phyloP scores from a whole-genome alignment of 2,329 filamentous ascomycete genomes.

The Aspergillus sp. region DNA sequence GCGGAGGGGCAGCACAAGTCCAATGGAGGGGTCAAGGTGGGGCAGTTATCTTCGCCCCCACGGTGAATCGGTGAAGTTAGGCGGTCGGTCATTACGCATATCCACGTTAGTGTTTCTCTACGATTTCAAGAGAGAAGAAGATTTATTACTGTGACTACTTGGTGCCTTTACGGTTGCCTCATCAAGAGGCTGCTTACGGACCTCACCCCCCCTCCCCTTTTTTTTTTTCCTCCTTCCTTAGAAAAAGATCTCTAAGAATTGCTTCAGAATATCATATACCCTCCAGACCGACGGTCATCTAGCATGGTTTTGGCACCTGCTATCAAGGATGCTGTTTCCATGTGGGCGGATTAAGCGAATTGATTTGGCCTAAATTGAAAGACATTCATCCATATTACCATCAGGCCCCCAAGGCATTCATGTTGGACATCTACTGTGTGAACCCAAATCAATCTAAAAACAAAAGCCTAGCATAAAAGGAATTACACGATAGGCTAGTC shows the following conservation, averaged over 20 bases:
- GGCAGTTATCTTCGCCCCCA: not conserved
- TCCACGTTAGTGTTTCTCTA: too few species aligned
- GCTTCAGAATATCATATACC: not conserved
- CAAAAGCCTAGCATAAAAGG: too few species aligned
- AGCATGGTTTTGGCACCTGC: not conserved
- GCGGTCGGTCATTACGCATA: too few species aligned
- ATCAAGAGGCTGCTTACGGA: too few species aligned
- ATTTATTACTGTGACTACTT: too few species aligned
- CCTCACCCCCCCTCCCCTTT: too few species aligned
- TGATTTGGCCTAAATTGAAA: not conserved
- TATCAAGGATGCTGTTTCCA: not conserved
- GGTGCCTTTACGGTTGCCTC: too few species aligned
- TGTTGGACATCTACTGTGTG: not conserved
- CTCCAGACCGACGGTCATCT: not conserved
- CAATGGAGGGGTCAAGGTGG: constrained; percentile 1
- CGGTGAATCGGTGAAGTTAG: too few species aligned
- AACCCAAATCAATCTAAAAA: not conserved
- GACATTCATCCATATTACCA: not conserved
- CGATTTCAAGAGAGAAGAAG: too few species aligned
- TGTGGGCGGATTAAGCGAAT: not conserved
- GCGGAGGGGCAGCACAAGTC: not conserved
- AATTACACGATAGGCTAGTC: too few species aligned
- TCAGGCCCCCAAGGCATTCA: not conserved
- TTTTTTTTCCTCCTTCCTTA: not conserved
- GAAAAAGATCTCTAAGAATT: not conserved